These are phyloP conservation scores for Kluyveromyces siamensis DNA, from an alignment of 805 yeast genomes.

Conservation along the genomic window DNA sequence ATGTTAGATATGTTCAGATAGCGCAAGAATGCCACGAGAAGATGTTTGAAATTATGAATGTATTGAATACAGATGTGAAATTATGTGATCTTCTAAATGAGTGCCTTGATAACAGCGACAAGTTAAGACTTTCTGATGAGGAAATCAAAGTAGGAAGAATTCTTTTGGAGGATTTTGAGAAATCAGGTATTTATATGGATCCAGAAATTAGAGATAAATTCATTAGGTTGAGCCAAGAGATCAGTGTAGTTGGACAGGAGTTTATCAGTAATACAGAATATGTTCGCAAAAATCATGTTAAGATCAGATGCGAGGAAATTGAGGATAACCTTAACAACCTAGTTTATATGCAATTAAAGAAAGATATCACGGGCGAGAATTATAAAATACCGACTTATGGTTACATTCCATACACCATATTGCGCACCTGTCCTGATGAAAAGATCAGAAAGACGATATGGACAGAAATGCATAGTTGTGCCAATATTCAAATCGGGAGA, in stretches of 20 bases:
- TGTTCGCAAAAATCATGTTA: slow-evolving; percentile 14
- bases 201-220: slow-evolving; percentile 56
- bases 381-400: slow-evolving; percentile 54
- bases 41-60: slow-evolving; percentile 90
- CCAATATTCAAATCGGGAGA: slow-evolving; percentile 49
- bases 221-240: slow-evolving; percentile 69
- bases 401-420: slow-evolving; percentile 52
- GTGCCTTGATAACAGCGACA: slow-evolving; percentile 37
- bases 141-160: slow-evolving; percentile 77
- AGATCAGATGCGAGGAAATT: slow-evolving; percentile 15
- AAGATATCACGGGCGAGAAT: slow-evolving; percentile 32
- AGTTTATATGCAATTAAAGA: slow-evolving; percentile 22
- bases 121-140: slow-evolving; percentile 46
- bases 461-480: slow-evolving; percentile 62
- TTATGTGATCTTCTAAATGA: slow-evolving; percentile 50
- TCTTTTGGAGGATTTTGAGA: slow-evolving; percentile 74
- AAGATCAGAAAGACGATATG: slow-evolving; percentile 59
- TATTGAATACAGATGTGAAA: slow-evolving; percentile 73
- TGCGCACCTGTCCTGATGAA: slow-evolving; percentile 49
- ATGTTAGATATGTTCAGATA: slow-evolving; percentile 54
- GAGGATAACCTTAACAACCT: slow-evolving; percentile 10
- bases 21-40: slow-evolving; percentile 84
- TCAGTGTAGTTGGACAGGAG: slow-evolving; percentile 72
- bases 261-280: slow-evolving; percentile 35
- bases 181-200: slow-evolving; percentile 81